Percentiles rank a stretch among this genome's conserved stretches.
phyloP scores from a whole-genome alignment of 345 rosid genomes.

The Citrus cavaleriei region DNA sequence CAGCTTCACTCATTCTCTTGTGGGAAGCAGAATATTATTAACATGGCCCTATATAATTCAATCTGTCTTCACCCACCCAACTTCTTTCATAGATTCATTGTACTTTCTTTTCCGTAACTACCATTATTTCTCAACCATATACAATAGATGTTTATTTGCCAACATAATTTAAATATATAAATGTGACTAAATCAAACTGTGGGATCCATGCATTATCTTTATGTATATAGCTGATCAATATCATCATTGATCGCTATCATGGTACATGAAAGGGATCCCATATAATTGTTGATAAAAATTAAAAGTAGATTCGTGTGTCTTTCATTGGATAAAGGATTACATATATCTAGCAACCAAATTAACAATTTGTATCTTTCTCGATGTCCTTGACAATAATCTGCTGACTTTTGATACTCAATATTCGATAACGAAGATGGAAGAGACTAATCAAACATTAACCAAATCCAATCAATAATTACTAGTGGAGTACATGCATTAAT shows the following conservation, averaged over 20 bases:
- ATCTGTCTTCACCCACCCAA: neutral
- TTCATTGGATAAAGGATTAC: neutral
- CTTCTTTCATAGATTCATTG: constrained; percentile 1
- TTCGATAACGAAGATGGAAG: neutral
- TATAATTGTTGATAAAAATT: neutral
- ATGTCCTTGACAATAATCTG: constrained; percentile 2
- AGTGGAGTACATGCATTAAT: neutral
- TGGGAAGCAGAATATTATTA: too few species aligned
- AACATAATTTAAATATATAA: neutral
- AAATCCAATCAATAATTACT: neutral
- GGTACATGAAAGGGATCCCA: neutral
- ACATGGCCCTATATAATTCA: neutral
- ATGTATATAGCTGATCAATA: neutral
- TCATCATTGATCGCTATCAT: neutral
- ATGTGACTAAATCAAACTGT: neutral
- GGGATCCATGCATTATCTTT: neutral
- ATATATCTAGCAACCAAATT: neutral
- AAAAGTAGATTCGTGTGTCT: neutral
- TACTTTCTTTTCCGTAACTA: neutral
- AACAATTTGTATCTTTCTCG: neutral
- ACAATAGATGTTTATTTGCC: too few species aligned
- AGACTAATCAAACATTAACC: neutral
- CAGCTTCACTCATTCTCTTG: neutral
- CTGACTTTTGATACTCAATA: neutral
- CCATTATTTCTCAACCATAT: neutral